Base-by-base conservation (phyloP, 805 yeast species). In the Jamesozyma lodderae region DNA sequence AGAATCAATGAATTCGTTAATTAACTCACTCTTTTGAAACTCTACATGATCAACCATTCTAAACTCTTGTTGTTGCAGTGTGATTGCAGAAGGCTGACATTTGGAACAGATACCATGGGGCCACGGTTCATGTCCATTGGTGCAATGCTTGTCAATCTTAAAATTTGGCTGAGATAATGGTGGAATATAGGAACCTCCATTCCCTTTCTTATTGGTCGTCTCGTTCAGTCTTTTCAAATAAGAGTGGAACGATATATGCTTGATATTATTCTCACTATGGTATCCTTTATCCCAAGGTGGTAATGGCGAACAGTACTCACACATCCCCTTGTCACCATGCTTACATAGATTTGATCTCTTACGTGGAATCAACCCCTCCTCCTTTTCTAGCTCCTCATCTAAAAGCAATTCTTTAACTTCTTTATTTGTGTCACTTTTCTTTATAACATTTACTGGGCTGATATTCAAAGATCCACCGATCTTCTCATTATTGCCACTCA, bases 1-100 rank as follows among this genome's bases (percentile, higher is more conserved):
- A 17, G 82, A 66, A 47, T 92, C 94, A 40, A 92, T 85, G 59
- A 92, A 92, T 26, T 72, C 67, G 59, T 92, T 85, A 38, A 92
- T 74, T 19, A 87, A 71, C 10, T 69, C 67, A 37, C 87, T 75
- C 41, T 75, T 76, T 18, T 85, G 77, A 59, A 88, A 84, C 58
- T 92, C 98, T 22, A 92, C 92, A 63, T 92, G 97, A 59, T 92
- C 99, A 21, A 94, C 96, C 95, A 92, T 85, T 51, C 99, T 73
- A 60, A 84, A 92, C 25, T 70, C 67, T 59, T 92, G 98, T 59
- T 79, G 87, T 59, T 82, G 94, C 44, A 92, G 67, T 0, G 97
- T 88, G 42, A 92, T 85, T 0, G 96, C 92, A 1, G 95, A 79
- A 1, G 98, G 97, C 60, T 90, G 97, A 62, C 98, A 90, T 60